Evolutionary conservation across 140 eudicot species (phyloP), one percentile per base, ranked within the genome.

Genomic region (Ambrosia hybrid): DNA sequence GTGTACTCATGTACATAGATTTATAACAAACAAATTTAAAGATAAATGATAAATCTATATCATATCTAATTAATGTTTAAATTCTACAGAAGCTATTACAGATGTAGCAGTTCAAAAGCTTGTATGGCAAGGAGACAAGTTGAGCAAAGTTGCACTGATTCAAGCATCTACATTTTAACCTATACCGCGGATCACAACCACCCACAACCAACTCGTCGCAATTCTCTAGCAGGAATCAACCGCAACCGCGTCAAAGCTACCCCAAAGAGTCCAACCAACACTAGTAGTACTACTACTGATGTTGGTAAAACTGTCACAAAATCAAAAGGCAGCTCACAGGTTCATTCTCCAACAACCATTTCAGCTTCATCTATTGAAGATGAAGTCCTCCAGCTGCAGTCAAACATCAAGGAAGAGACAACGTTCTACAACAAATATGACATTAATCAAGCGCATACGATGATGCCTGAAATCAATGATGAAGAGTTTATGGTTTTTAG

Each of bases 91-190:
- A 90, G 95, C 85, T 89, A 92, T 65, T 92, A 89, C 53, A 85
- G 96, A 65, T 92, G 96, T 36, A 92, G 98, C 60, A 92, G 95
- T 78, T 87, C 87, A 75, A 92, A 92, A 75, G 97, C 91, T 3
- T 93, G 98, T 79, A 67, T 85, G 78, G 98, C 98, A 68, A 82
- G 98, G 53, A 87, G 90, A 62, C 98, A 93, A 87, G 98, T 93
- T 0, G 98, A 93, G 75, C 84, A 89, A 79, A 93, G 90, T 85
- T 78, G 80, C 65, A 80, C 83, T 1, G 92, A 87, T 71, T 83
- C 95, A 3, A 85, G 87, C 69, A 81, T 85, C 89, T 93, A 75
- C 79, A 85, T 93, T 67, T 68, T 93, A 58, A 87, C 96, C 58
- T 89, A 93, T 85, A 85, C 97, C 0, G 91, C 86, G 0, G 96